Evolutionary conservation across 306 rosid species (phyloP), one percentile per base, ranked within the genome.

Genomic region (Ceratonia siliqua): DNA sequence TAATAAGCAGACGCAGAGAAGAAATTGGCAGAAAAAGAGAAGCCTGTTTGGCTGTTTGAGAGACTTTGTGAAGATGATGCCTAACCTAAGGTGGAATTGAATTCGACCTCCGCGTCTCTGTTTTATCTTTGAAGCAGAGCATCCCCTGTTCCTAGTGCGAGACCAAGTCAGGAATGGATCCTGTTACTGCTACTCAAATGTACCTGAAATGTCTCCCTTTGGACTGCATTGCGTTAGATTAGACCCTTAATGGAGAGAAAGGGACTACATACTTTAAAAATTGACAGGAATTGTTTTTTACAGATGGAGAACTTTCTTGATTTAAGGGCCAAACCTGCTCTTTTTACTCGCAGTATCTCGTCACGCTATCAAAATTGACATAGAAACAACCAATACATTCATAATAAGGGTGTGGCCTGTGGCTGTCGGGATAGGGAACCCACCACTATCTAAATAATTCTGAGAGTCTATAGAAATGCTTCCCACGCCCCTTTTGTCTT

Each of bases 401-500:
- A 28, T 21, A 39, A 20, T 39, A 41, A 21, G 50, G 28, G 5
- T 39, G 21, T 39, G 20, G 17, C 36, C n/a, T n/a, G n/a, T n/a
- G n/a, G n/a, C n/a, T n/a, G n/a, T n/a, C n/a, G n/a, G n/a, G n/a
- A n/a, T n/a, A n/a, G 42, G 6, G 41, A 32, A 32, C 10, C 24
- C 43, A 58, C 65, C 2, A n/a, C n/a, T n/a, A n/a, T n/a, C n/a
- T n/a, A n/a, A n/a, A n/a, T n/a, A n/a, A n/a, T n/a, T n/a, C n/a
- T 57, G 20, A 25, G 63, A 14, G 1, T 27, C 13, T 24, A 13
- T n/a, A 46, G 20, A 68, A 48, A 48, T 48, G 45, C 32, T 49
- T 68, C 32, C 61, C 45, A 17, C 48, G 20, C 15, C 18, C 32
- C 18, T 32, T 68, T 68, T 68, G 73, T 68, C 73, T 5, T 4